These are phyloP conservation scores for Amanita rimosa DNA, from an alignment of 768 basidiomycete species.

Conservation along the genomic window DNA sequence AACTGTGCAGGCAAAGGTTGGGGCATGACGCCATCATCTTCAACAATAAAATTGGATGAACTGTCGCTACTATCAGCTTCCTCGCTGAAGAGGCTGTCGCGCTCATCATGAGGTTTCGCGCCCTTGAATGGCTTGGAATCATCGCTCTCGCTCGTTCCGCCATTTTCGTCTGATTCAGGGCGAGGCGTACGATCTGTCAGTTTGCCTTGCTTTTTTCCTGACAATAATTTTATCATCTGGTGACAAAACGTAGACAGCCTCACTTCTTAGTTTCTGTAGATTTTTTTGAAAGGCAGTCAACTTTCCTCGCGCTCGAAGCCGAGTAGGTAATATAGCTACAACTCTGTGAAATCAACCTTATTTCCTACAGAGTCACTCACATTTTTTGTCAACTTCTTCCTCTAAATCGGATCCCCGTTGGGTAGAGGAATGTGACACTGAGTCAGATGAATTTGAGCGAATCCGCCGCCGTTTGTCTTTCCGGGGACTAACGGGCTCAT, in stretches of 20 bases:
- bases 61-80: slow-evolving; percentile 27
- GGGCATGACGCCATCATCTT: slow-evolving; percentile 40
- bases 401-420: slow-evolving; percentile 16
- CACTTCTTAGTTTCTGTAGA: slow-evolving; percentile 61
- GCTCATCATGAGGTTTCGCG: slow-evolving; percentile 29
- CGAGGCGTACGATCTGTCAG: slow-evolving; percentile 13
- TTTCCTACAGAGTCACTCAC: slow-evolving; percentile 24
- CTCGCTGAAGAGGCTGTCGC: slow-evolving; percentile 24
- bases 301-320: slow-evolving; percentile 52
- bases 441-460: not conserved
- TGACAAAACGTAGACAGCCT: not conserved
- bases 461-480: slow-evolving; percentile 21
- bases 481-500: slow-evolving; percentile 11
- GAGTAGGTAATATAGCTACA: slow-evolving; percentile 50
- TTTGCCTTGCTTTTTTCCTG: slow-evolving; percentile 12
- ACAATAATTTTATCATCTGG: slow-evolving; percentile 1
- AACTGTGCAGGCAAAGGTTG: slow-evolving; percentile 62
- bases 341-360: not conserved
- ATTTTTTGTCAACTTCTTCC: slow-evolving; percentile 44
- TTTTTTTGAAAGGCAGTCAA: slow-evolving; percentile 50
- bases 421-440: slow-evolving; percentile 10
- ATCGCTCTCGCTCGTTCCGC: slow-evolving; percentile 14
- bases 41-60: slow-evolving; percentile 45
- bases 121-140: slow-evolving; percentile 29
- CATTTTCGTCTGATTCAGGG: slow-evolving; percentile 26